Conservation (phyloP, 352 stramenopile species). For the Elongisporangium anandrum region DNA sequence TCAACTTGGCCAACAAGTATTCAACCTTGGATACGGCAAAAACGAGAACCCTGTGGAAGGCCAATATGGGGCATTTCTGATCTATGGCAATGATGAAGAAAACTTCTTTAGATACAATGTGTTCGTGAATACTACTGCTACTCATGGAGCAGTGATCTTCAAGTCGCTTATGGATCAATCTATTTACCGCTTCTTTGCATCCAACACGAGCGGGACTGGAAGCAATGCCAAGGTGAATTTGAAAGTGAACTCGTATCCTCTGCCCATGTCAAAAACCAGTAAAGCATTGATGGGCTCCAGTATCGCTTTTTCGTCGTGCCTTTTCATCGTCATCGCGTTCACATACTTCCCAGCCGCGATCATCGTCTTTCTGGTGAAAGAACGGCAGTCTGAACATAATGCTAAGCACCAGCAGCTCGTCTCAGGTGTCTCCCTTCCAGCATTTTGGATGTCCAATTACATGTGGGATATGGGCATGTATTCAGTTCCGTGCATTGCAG, state of each 20-base stretch:
- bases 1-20: conserved; percentile 34
- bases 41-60: conserved; percentile 2
- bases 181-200: conserved; percentile 9
- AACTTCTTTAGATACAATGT: conserved; percentile 26
- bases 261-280: conserved; percentile 34
- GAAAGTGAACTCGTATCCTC: conserved; percentile 38
- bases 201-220: conserved; percentile 3
- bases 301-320: conserved; percentile 24
- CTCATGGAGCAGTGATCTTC: conserved; percentile 26
- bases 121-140: conserved; percentile 28
- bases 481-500: conserved; percentile 55
- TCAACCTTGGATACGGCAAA: conserved; percentile 43
- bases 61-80: conserved; percentile 22
- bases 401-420: conserved; percentile 95
- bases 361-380: conserved; percentile 94
- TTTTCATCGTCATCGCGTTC: conserved; percentile 89
- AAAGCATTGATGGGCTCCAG: conserved; percentile 34
- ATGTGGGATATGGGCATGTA: conserved; percentile 92
- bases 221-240: conserved; percentile 21
- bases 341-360: conserved; percentile 86
- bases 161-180: conserved; percentile 31
- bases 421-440: conserved; percentile 84
- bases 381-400: conserved; percentile 84
- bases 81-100: conserved; percentile 8
- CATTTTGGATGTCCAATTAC: conserved; percentile 95